Evolutionary conservation across 2,329 filamentous ascomycete genomes (phyloP).

Genomic region (Raffaelea albimanens): DNA sequence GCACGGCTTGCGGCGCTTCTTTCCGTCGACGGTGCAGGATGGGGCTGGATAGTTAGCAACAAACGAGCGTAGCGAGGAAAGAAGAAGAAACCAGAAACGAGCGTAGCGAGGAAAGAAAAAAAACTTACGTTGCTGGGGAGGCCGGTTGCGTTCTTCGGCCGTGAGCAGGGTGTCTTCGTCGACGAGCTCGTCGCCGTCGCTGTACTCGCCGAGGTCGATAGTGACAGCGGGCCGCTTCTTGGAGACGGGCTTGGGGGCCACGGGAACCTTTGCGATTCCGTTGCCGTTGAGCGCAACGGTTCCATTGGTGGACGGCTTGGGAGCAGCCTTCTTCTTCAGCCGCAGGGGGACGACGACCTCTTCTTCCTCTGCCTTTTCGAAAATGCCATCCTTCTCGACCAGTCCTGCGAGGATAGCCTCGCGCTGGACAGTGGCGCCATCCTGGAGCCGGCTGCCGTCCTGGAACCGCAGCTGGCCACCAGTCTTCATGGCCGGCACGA

Average conservation of each 20-base stretch:
- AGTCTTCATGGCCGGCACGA: conserved; percentile 62
- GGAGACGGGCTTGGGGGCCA: neutral
- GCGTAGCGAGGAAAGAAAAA: neutral
- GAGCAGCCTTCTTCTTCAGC: conserved; percentile 42
- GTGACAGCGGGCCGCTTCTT: conserved; percentile 10
- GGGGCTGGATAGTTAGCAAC: conserved; percentile 41
- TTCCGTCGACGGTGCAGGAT: conserved; percentile 80
- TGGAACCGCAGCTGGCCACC: conserved; percentile 62
- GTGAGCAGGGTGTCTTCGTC: conserved; percentile 83
- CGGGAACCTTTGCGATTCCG: neutral
- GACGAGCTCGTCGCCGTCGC: conserved; percentile 73
- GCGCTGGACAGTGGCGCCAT: conserved; percentile 28
- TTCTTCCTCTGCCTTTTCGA: conserved; percentile 62
- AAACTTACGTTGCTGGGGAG: conserved; percentile 69
- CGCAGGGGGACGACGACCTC: conserved; percentile 52
- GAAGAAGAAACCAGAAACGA: neutral
- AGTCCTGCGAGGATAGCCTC: conserved; percentile 82
- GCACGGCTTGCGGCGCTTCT: conserved; percentile 81
- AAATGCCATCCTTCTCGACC: conserved; percentile 53
- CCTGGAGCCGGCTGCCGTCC: conserved; percentile 45
- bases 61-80: conserved; percentile 1
- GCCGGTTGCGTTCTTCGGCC: conserved; percentile 71
- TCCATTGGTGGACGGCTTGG: neutral
- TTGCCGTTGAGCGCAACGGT: neutral
- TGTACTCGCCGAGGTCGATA: conserved; percentile 40